Conservation (phyloP, 1,284 basidiomycete species). For the Tilletia caries region DNA sequence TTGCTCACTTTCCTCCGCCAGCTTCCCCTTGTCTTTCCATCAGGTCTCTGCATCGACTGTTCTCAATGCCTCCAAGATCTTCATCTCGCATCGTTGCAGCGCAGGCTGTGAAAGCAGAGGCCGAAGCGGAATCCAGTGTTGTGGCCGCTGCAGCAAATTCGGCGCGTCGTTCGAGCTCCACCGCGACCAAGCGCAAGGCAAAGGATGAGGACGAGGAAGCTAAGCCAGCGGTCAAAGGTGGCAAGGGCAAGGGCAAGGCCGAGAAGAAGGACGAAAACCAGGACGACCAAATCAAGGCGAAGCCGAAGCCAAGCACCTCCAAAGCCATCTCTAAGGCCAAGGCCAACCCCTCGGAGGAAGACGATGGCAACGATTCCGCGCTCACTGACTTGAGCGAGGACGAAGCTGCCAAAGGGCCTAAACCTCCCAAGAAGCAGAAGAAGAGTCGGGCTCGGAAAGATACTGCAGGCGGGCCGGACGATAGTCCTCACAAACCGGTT, state of each 20-base stretch:
- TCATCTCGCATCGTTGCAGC: background rate
- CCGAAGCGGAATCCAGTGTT: background rate
- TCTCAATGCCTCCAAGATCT: background rate
- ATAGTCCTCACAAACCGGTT: background rate
- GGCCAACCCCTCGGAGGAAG: background rate
- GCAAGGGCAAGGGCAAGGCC: background rate
- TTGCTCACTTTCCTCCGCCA: too few species aligned
- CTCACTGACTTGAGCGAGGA: background rate
- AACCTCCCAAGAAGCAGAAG: constrained; percentile 12
- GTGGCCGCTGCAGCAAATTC: background rate
- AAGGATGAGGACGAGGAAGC: background rate
- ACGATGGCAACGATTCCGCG: background rate
- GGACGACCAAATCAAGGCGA: too few species aligned
- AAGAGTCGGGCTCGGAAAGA: constrained; percentile 7
- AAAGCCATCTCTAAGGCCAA: background rate
- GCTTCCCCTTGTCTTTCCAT: too few species aligned
- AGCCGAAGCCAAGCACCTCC: background rate
- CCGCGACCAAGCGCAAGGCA: background rate
- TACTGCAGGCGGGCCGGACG: constrained; percentile 1
- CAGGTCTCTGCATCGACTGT: too few species aligned
- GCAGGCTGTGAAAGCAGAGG: background rate
- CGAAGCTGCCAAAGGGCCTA: background rate
- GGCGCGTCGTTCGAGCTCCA: background rate
- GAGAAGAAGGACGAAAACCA: background rate
- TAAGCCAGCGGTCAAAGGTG: background rate